A percentile compares a stretch with the other conserved stretches of the same genome.
Evolutionary conservation across 1,284 basidiomycete species (phyloP).

Genomic region (Boletus semigastroideus): DNA sequence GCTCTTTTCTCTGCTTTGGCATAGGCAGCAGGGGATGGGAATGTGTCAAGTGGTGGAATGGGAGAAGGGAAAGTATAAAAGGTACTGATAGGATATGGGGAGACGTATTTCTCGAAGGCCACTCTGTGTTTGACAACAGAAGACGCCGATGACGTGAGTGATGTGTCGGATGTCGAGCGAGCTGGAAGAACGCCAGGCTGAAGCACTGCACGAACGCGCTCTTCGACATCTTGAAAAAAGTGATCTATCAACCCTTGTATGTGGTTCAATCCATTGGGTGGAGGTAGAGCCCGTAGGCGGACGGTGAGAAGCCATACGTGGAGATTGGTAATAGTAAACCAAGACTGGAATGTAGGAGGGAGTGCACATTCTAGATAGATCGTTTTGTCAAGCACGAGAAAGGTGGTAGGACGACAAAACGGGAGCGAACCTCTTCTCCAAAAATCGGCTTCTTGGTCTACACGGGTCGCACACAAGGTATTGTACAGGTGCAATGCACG

Average conservation of each 20-base stretch:
- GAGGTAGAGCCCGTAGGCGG: constrained; percentile 82
- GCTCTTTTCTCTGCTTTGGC: constrained; percentile 37
- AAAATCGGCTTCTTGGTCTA: constrained; percentile 62
- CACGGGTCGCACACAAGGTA: constrained; percentile 51
- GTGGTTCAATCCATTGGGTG: constrained; percentile 62
- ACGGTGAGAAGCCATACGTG: constrained; percentile 92
- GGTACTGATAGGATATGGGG: constrained; percentile 31
- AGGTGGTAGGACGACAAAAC: neutral
- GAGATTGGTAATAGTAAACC: constrained; percentile 94
- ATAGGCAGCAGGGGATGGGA: constrained; percentile 22
- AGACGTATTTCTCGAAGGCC: constrained; percentile 17
- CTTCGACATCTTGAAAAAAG: constrained; percentile 95
- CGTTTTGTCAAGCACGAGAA: neutral
- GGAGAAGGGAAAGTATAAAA: constrained; percentile 55
- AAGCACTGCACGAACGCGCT: constrained; percentile 83
- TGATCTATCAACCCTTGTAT: constrained; percentile 89
- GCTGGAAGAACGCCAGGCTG: constrained; percentile 48
- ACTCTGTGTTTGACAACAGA: constrained; percentile 19
- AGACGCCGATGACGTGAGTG: constrained; percentile 40
- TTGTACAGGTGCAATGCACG: constrained; percentile 60
- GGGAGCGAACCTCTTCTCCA: constrained; percentile 59
- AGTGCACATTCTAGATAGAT: constrained; percentile 67
- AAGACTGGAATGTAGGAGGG: constrained; percentile 95
- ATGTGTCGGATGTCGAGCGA: constrained; percentile 14
- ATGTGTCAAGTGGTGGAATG: constrained; percentile 25